Evolutionary conservation across 2,329 filamentous ascomycete species (phyloP), one percentile per base, ranked within the genome.

Genomic region (Diplodia sapinea): DNA sequence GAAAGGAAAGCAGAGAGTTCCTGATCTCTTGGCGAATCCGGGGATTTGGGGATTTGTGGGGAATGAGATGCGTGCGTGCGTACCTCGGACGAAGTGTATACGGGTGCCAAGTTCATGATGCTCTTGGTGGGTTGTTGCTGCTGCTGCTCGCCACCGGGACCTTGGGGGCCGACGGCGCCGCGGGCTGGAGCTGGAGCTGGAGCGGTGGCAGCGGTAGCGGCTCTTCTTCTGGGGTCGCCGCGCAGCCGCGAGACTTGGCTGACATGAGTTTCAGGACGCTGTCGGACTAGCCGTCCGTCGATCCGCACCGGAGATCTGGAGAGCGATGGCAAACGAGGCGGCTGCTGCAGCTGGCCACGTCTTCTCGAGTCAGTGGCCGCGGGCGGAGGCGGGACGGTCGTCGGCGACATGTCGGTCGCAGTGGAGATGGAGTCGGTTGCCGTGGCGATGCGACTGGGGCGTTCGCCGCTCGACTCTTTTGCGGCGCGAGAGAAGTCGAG

Each of bases 381-480:
- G 56, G 40, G 26, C 15, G 57, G n/a, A 38, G n/a, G 40, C 47
- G 57, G 57, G 57, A 15, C 40, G 26, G 15, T 61, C 57, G 15
- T 61, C 57, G 57, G 57, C 40, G 40, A 3, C 57, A 61, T 61
- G 5, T 61, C 57, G 57, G 57, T 3, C 17, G 15, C 15, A 15
- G 23, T 26, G 13, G 57, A 17, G 3, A 20, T 31, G 15, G 31
- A 3, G 57, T 49, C 26, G 40, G 57, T 61, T 61, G 57, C 57
- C 20, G 20, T 50, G 40, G 57, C 23, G 57, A 61, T 61, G 57
- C 9, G 12, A n/a, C 12, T 31, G 12, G 40, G 47, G 26, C 9
- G n/a, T 13, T 9, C 20, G 17, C 40, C 20, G 12, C 40, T n/a
- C 4, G 40, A n/a, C 7, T 17, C 1, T 13, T 26, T 26, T 26